Base-by-base conservation (phyloP, 2,329 filamentous ascomycete species). In the Coleophoma cylindrospora region DNA sequence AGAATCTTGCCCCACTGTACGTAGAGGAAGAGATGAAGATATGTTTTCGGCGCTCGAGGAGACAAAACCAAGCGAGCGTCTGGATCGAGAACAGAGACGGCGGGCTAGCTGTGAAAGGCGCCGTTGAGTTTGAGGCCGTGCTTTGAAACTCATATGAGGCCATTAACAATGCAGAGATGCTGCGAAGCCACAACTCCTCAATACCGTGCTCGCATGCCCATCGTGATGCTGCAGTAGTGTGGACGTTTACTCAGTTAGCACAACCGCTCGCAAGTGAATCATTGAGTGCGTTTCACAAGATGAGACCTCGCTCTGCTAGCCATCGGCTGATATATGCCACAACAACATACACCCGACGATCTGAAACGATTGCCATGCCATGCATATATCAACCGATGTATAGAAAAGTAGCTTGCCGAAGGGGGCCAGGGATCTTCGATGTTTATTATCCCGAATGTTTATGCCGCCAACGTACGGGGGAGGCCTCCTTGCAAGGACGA, bases 1-100 rank as follows among this genome's bases (percentile, higher is more conserved):
- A 83, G 45, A 96, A 96, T 65, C 67, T 95, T 22, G 81, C 86
- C 10, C 91, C 92, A 13, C 71, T 97, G 17, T 95, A 90, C 65
- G 88, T 83, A 32, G 74, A 79, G 40, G 86, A 94, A 66, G 67
- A 77, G 46, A 74, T 95, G 68, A 81, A 68, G 32, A 74, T 96
- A 4, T 92, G 89, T 60, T 77, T 86, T 13, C 76, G 79, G 64
- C 48, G 66, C 71, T 61, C 70, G 63, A 13, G 66, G 63, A 8
- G 64, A 68, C 58, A 64, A 69, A 59, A 54, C 43, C 55, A 62
- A 19, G 69, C 62, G 38, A 77, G 83, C 55, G 73, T 86, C 9
- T 87, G 84, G 84, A 76, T 87, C 49, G 81, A 85, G 63, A 79
- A 77, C 5, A 71, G 69, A 1, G 70, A 78, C 40, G 84, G 84